Percentiles rank a stretch among this genome's conserved stretches.
These are phyloP conservation scores for Sordariomycetes sp. DNA, from an alignment of 2,329 filamentous ascomycete genomes.

Conservation along the genomic window DNA sequence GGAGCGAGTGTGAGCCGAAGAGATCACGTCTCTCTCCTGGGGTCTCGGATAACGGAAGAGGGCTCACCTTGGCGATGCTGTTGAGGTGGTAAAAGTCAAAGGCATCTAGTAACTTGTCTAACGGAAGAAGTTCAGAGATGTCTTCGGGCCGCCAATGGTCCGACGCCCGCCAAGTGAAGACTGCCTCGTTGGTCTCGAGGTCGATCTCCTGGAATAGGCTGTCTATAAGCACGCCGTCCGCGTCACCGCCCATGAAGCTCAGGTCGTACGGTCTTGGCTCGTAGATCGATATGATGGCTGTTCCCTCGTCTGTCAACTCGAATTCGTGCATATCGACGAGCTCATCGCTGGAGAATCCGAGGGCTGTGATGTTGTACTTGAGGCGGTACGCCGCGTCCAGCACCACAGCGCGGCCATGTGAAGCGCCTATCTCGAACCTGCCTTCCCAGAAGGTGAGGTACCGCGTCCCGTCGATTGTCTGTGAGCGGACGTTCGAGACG, in stretches of 20 bases:
- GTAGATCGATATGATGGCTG: constrained; percentile 30
- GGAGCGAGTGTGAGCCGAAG: neutral
- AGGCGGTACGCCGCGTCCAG: constrained; percentile 23
- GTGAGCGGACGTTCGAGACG: constrained; percentile 15
- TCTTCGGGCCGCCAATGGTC: constrained; percentile 17
- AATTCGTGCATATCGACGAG: constrained; percentile 30
- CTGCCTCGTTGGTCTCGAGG: constrained; percentile 20
- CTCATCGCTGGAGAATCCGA: constrained; percentile 17
- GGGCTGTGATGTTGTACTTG: constrained; percentile 24
- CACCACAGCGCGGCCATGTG: constrained; percentile 18
- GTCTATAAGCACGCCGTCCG: constrained; percentile 19
- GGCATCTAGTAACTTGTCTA: constrained; percentile 7
- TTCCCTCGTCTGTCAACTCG: constrained; percentile 26
- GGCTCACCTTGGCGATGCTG: constrained; percentile 19
- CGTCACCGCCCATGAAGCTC: constrained; percentile 17
- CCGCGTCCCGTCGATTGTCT: constrained; percentile 16
- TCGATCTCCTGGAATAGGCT: constrained; percentile 28
- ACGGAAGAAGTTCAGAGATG: constrained; percentile 9
- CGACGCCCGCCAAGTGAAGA: constrained; percentile 25
- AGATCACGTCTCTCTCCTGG: neutral
- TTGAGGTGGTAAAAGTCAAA: constrained; percentile 29
- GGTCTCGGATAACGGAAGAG: neutral
- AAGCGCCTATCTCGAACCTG: constrained; percentile 13
- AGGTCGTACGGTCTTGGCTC: constrained; percentile 17
- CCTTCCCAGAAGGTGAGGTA: constrained; percentile 26